These are phyloP conservation scores for Chlamydomonas schloesseri DNA, from an alignment of 139 green algal genomes.

Conservation along the genomic window DNA sequence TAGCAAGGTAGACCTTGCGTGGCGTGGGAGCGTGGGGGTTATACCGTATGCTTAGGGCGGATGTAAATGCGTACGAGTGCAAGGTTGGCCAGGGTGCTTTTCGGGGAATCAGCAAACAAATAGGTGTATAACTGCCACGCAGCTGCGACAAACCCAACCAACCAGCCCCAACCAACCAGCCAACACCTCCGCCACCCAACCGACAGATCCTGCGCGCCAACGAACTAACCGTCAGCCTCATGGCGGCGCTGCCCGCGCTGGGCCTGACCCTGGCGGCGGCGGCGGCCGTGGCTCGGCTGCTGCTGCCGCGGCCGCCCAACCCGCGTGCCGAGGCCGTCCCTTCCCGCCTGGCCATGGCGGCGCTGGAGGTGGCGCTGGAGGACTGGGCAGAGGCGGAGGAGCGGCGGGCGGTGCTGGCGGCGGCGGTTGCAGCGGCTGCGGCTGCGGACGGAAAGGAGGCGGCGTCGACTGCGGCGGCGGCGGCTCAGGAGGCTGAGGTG, in stretches of 20 bases:
- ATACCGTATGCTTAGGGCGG: no score
- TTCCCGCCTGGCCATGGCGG: constrained; percentile 73
- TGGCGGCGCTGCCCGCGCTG: constrained; percentile 65
- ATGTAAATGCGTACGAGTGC: no score
- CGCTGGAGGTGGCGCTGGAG: constrained; percentile 68
- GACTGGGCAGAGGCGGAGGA: constrained; percentile 41
- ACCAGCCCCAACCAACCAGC: no score
- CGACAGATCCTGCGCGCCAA: constrained; percentile 89
- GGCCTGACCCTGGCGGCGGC: constrained; percentile 21
- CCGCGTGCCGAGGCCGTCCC: constrained; percentile 69
- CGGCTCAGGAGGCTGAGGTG: background rate
- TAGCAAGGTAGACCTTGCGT: no score
- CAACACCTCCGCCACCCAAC: no score
- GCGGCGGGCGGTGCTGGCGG: background rate
- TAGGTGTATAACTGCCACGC: no score
- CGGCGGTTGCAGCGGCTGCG: background rate
- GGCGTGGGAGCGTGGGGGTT: no score
- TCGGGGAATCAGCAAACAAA: no score
- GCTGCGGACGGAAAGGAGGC: background rate
- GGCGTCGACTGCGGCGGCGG: background rate
- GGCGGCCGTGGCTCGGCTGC: constrained; percentile 30
- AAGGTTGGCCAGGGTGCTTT: no score
- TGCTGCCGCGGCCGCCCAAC: constrained; percentile 73
- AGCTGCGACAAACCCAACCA: no score
- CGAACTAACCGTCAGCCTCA: constrained; percentile 86